Evolutionary conservation across 2,329 filamentous ascomycete species (phyloP).

Genomic region (Ophiostoma himal-ulmi): DNA sequence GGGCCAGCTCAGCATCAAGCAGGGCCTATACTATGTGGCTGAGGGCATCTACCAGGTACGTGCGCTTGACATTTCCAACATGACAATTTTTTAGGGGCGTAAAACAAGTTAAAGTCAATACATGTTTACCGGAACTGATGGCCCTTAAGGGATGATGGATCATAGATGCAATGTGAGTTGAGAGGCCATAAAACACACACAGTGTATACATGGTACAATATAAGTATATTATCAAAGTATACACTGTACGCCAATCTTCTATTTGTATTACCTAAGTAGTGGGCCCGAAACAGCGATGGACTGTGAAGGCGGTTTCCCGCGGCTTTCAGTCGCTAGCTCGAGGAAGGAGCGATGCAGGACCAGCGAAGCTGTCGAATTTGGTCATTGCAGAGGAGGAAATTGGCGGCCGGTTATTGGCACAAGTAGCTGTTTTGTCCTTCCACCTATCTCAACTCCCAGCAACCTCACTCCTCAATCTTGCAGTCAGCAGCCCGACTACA

Average conservation of each 20-base stretch:
- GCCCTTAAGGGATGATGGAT: no score
- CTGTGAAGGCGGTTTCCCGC: conserved; percentile 7
- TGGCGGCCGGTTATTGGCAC: conserved; percentile 3
- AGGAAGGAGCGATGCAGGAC: not conserved
- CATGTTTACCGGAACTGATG: no score
- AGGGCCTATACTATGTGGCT: conserved; percentile 16
- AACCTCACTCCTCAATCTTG: not conserved
- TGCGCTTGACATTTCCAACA: conserved; percentile 20
- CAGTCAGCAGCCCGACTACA: not conserved
- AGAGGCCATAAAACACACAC: not conserved
- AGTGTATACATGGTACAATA: not conserved
- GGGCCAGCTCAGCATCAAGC: conserved; percentile 17
- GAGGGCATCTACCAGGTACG: conserved; percentile 17
- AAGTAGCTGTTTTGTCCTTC: not conserved
- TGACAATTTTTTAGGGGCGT: conserved; percentile 15
- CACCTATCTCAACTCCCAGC: not conserved
- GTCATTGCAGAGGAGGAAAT: not conserved
- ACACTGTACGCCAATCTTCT: not conserved
- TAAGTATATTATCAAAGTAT: not conserved
- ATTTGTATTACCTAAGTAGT: not conserved
- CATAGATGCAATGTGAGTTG: no score
- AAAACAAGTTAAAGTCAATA: not conserved
- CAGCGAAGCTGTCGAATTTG: conserved; percentile 4
- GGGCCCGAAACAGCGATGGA: not conserved
- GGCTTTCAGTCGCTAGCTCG: conserved; percentile 15